Base-by-base conservation (phyloP, 2,329 filamentous ascomycete species). In the Pseudogymnoascus sp. region DNA sequence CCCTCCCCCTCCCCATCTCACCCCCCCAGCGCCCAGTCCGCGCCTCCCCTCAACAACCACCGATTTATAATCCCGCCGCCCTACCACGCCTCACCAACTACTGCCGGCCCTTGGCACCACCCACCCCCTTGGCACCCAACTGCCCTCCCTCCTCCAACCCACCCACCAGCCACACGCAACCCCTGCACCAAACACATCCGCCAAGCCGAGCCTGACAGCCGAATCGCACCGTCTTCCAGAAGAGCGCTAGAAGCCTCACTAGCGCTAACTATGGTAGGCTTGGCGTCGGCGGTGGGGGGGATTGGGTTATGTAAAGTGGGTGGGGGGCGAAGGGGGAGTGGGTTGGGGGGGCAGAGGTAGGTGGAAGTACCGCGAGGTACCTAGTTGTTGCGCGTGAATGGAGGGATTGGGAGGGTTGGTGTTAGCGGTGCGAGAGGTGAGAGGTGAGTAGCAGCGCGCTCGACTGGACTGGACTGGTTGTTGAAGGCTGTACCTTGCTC, bases 141-240 rank as follows among this genome's bases (percentile, higher is more conserved):
- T 21, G 21, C 21, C 42, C 5, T 1, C 2, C 18, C 2, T 2
- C 11, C 21, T 7, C 18, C 1, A 4, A 45, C 21, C 40, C 18
- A 47, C 11, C 18, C 42, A 47, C 42, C 42, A 23, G 42, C 42
- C 18, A 47, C 37, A 31, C 29, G 8, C 29, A 21, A 14, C 12
- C 42, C 18, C 21, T n/a, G n/a, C 10, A 23, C 18, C 42, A 11
- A 26, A 3, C 21, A 8, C 23, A 29, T 4, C 45, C 21, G 45
- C 45, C 45, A 51, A 51, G 45, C 45, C 45, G 45, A 51, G 45
- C 45, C 45, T 51, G 45, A 29, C 45, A 51, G 45, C 45, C 45
- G 45, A 51, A 11, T 12, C 2, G 16, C 5, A 45, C 5, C 18
- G 8, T 23, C 7, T 51, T 51, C 45, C 45, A 51, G 45, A 51